Conservation (phyloP, 805 yeast species). For the Saccharomycopsis schoenii region DNA sequence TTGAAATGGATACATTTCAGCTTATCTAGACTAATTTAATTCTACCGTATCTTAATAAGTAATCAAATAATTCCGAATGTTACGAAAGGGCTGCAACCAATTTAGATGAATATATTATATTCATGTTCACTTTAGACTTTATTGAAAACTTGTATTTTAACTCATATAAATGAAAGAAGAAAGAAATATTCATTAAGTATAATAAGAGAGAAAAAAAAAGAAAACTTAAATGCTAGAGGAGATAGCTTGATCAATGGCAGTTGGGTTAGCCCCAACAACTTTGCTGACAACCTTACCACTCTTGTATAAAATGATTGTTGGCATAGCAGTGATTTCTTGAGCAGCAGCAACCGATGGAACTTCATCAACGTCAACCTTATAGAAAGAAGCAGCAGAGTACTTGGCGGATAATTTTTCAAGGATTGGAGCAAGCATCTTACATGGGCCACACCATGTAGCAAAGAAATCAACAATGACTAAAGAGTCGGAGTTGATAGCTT, state of each 20-base stretch:
- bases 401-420: conserved; percentile 65
- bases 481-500: conserved; percentile 51
- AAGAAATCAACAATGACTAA: conserved; percentile 90
- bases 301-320: conserved; percentile 69
- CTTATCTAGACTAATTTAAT: too few relatives aligned
- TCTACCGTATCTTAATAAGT: too few relatives aligned
- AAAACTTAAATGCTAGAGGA: conserved; percentile 37
- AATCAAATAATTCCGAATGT: too few relatives aligned
- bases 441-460: conserved; percentile 99
- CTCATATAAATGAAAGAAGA: not conserved
- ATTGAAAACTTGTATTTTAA: not conserved
- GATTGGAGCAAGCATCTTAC: conserved; percentile 94
- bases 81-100: too few relatives aligned
- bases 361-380: conserved; percentile 88
- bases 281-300: conserved; percentile 68
- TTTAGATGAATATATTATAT: too few relatives aligned
- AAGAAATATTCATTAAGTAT: too few relatives aligned
- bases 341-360: conserved; percentile 66
- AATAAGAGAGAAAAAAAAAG: too few relatives aligned
- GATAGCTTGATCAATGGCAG: conserved; percentile 63
- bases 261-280: conserved; percentile 87
- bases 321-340: conserved; percentile 50
- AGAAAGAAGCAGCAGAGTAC: conserved; percentile 61
- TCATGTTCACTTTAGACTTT: too few relatives aligned
- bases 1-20: too few relatives aligned